phyloP scores from a whole-genome alignment of 345 rosid genomes.

The Populus tremula region DNA sequence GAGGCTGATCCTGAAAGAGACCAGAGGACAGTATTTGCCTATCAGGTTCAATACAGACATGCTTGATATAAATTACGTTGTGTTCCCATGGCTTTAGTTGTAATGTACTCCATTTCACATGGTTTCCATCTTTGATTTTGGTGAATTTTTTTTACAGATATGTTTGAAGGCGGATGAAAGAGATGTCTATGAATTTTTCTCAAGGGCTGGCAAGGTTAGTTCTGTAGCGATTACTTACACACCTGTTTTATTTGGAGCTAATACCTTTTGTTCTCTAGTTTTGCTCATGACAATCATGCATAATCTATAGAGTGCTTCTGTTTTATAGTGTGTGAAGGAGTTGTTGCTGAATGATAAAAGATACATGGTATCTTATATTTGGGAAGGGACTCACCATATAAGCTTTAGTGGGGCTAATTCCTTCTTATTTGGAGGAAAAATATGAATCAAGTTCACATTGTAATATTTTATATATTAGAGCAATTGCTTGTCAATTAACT shows the following conservation, averaged over 20 bases:
- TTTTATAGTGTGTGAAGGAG: neutral
- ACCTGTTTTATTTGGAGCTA: neutral
- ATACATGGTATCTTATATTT: neutral
- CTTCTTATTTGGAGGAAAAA: neutral
- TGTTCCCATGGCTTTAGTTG: constrained; percentile 3
- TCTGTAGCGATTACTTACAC: neutral
- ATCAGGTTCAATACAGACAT: constrained; percentile 55
- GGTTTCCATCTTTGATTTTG: constrained; percentile 8
- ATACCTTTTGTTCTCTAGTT: neutral
- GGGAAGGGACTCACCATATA: neutral
- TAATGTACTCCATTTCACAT: neutral
- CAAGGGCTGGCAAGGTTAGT: constrained; percentile 95
- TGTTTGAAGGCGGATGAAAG: constrained; percentile 91
- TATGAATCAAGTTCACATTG: neutral
- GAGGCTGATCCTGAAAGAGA: constrained; percentile 98
- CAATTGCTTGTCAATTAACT: neutral
- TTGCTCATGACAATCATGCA: neutral
- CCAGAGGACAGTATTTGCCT: constrained; percentile 98
- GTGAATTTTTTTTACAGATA: constrained; percentile 44
- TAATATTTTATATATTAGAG: neutral
- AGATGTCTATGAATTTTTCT: constrained; percentile 89
- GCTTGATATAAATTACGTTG: neutral
- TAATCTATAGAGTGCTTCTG: neutral
- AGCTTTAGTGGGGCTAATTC: neutral
- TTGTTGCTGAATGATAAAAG: neutral